These are phyloP conservation scores for Xerocomus potaroensis DNA, from an alignment of 768 basidiomycete species.

Conservation along the genomic window DNA sequence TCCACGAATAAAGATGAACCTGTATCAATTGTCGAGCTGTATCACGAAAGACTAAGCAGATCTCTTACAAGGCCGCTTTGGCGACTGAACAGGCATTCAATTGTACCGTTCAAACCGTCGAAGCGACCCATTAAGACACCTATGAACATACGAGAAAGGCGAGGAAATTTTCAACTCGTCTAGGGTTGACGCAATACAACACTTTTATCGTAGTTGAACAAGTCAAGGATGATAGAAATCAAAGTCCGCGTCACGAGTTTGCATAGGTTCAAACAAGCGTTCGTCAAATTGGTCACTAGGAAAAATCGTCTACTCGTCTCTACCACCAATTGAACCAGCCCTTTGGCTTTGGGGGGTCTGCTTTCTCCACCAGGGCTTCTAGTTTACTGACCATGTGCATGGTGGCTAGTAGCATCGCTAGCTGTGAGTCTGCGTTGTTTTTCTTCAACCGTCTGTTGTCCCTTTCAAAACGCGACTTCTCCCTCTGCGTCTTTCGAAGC, in stretches of 20 bases:
- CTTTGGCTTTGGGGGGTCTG: neutral
- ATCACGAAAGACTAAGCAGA: neutral
- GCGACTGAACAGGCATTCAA: slow-evolving; percentile 1
- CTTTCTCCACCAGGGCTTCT: neutral
- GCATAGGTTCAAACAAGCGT: too few species aligned
- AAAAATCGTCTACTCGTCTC: too few species aligned
- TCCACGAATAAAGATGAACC: too few species aligned
- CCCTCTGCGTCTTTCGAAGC: neutral
- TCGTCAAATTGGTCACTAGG: too few species aligned
- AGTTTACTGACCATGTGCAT: neutral
- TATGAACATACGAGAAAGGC: neutral
- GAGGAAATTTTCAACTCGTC: too few species aligned
- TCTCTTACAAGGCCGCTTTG: slow-evolving; percentile 7
- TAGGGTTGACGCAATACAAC: too few species aligned
- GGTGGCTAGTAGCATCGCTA: neutral
- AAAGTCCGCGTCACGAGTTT: too few species aligned
- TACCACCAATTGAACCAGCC: slow-evolving; percentile 3
- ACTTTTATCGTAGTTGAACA: too few species aligned
- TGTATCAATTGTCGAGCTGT: neutral
- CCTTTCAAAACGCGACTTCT: neutral
- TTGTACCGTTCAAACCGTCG: neutral
- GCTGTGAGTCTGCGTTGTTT: neutral
- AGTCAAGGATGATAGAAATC: too few species aligned
- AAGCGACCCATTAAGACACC: slow-evolving; percentile 6
- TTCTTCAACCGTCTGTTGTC: neutral